Evolutionary conservation across 208 protist genomes (phyloP).

Genomic region (Wallacemonas sp.): DNA sequence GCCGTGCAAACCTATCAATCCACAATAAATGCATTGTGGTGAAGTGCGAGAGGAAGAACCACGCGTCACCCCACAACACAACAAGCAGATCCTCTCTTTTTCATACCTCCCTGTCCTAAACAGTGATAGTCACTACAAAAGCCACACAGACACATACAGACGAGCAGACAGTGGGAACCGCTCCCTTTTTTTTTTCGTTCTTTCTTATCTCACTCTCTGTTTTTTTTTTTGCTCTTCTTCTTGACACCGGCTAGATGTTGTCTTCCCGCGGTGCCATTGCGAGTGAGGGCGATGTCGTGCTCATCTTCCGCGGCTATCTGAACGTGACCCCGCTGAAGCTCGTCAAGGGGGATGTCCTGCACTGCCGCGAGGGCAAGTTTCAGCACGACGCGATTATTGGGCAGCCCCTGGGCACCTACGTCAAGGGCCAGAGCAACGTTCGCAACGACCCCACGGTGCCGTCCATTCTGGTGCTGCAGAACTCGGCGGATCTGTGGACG

Average conservation of each 20-base stretch:
- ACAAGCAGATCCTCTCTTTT: too few relatives aligned
- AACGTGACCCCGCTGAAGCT: slow-evolving; percentile 71
- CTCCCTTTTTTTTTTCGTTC: neutral
- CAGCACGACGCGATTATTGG: slow-evolving; percentile 86
- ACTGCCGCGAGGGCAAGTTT: slow-evolving; percentile 86
- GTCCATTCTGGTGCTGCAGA: slow-evolving; percentile 74
- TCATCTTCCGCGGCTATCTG: slow-evolving; percentile 70
- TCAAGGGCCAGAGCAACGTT: slow-evolving; percentile 64
- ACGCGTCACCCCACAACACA: too few relatives aligned
- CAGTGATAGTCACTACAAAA: too few relatives aligned
- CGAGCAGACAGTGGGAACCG: neutral
- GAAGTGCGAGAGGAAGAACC: too few relatives aligned
- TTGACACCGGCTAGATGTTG: slow-evolving; percentile 36
- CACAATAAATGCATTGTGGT: too few relatives aligned
- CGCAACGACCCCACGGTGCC: slow-evolving; percentile 45
- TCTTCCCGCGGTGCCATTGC: slow-evolving; percentile 50
- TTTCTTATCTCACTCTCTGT: neutral
- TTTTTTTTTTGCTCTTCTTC: neutral
- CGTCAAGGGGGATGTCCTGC: slow-evolving; percentile 55
- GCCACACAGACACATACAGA: too few relatives aligned
- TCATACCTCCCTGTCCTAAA: too few relatives aligned
- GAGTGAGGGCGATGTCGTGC: slow-evolving; percentile 73
- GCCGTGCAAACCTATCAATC: too few relatives aligned
- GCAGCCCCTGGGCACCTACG: slow-evolving; percentile 51
- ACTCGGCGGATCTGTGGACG: slow-evolving; percentile 90